phyloP scores from a whole-genome alignment of 805 yeast genomes.

The Metschnikowia matae region DNA sequence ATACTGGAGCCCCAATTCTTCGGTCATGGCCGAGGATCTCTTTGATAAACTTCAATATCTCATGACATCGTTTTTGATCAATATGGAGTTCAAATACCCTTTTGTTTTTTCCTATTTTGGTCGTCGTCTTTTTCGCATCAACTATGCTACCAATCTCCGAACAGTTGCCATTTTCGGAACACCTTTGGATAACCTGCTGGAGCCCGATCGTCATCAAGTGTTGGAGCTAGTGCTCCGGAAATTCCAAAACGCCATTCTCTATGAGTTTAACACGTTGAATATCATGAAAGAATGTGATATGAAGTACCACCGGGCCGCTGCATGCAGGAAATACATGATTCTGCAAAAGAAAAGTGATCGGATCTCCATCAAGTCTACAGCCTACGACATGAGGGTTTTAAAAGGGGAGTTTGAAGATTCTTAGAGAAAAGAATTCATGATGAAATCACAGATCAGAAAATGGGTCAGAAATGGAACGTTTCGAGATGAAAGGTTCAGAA shows the following conservation, averaged over 20 bases:
- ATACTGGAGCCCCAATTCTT: slow-evolving; percentile 7
- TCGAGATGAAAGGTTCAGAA: too few species aligned
- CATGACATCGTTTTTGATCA: slow-evolving; percentile 21
- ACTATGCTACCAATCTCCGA: slow-evolving; percentile 13
- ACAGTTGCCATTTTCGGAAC: slow-evolving; percentile 8
- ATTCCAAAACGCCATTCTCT: slow-evolving; percentile 14
- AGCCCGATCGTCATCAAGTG: slow-evolving; percentile 7
- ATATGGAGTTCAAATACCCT: slow-evolving; percentile 28
- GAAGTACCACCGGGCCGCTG: slow-evolving; percentile 1
- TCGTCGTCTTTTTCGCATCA: slow-evolving; percentile 21
- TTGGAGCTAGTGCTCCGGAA: slow-evolving; percentile 11
- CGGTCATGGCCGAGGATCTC: slow-evolving; percentile 9
- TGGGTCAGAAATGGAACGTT: too few species aligned
- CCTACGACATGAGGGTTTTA: slow-evolving; percentile 1
- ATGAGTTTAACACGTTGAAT: slow-evolving; percentile 21
- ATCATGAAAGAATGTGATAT: slow-evolving; percentile 19
- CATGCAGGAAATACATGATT: slow-evolving; percentile 3
- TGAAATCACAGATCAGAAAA: too few species aligned
- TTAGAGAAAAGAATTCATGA: too few species aligned
- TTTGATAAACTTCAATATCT: slow-evolving; percentile 20
- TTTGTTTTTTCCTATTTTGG: slow-evolving; percentile 31
- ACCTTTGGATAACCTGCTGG: slow-evolving; percentile 6
- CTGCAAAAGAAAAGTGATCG: not conserved
- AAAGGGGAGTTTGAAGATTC: not conserved
- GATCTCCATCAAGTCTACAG: slow-evolving; percentile 5